Conservation (phyloP, 805 yeast genomes). For the Brettanomyces bruxellensis region DNA sequence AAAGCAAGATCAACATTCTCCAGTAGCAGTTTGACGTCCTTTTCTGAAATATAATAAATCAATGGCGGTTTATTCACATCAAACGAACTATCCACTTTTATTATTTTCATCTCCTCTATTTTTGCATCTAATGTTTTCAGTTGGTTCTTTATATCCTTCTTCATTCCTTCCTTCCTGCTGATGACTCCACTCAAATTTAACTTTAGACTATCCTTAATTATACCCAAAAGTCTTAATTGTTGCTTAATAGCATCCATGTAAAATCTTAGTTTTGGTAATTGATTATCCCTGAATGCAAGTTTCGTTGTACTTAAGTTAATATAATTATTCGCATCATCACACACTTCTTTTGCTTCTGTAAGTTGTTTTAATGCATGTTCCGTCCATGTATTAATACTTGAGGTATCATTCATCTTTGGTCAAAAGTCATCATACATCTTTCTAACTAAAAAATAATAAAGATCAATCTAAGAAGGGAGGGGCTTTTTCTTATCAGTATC, state of each 20-base stretch:
- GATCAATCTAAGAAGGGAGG: too few relatives aligned
- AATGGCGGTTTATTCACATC: constrained; percentile 17
- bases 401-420: not conserved
- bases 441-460: too few relatives aligned
- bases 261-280: constrained; percentile 35
- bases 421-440: not conserved
- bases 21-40: constrained; percentile 27
- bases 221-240: constrained; percentile 36
- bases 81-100: constrained; percentile 28
- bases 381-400: constrained; percentile 23
- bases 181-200: constrained; percentile 20
- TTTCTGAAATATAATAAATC: constrained; percentile 40
- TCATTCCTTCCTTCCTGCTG: constrained; percentile 14
- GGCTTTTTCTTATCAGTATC: too few relatives aligned
- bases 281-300: constrained; percentile 31
- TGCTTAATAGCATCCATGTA: constrained; percentile 35
- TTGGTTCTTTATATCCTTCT: constrained; percentile 18
- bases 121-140: constrained; percentile 26
- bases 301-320: constrained; percentile 28
- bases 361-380: constrained; percentile 40
- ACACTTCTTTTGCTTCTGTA: constrained; percentile 38
- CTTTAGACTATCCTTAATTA: constrained; percentile 20
- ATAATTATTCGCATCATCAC: constrained; percentile 39
- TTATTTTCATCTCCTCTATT: constrained; percentile 25
- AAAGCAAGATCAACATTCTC: constrained; percentile 20